These are phyloP conservation scores for Kregervanrija delftensis DNA, from an alignment of 805 yeast genomes.

Conservation along the genomic window DNA sequence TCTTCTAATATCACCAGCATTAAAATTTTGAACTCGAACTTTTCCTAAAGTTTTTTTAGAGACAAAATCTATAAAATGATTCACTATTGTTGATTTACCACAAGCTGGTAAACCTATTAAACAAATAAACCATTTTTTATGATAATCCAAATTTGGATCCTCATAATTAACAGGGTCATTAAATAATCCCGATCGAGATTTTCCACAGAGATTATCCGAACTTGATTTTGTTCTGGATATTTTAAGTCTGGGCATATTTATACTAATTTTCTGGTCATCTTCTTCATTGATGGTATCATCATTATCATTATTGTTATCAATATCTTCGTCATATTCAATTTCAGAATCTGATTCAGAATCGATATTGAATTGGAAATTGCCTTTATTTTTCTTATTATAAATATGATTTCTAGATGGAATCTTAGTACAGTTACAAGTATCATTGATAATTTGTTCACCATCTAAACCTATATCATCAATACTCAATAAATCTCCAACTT, in stretches of 20 bases:
- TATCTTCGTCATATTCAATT: slow-evolving; percentile 10
- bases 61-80: slow-evolving; percentile 21
- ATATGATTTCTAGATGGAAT: no score
- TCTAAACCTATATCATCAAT: slow-evolving; percentile 18
- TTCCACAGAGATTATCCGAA: no score
- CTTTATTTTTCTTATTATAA: not conserved
- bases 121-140: slow-evolving; percentile 26
- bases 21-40: slow-evolving; percentile 30
- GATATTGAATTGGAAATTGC: not conserved
- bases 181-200: no score
- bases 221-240: no score
- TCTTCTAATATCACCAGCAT: slow-evolving; percentile 48
- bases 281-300: slow-evolving; percentile 1
- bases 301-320: slow-evolving; percentile 3
- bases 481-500: slow-evolving; percentile 22
- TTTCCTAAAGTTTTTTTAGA: slow-evolving; percentile 8
- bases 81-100: slow-evolving; percentile 61
- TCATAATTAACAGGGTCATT: slow-evolving; percentile 1
- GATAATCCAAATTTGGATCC: slow-evolving; percentile 3
- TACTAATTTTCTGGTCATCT: slow-evolving; percentile 1
- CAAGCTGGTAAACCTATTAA: slow-evolving; percentile 88
- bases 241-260: no score
- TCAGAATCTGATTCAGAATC: slow-evolving; percentile 6
- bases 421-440: no score
- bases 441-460: not conserved